These are phyloP conservation scores for Globisporangium spiculum DNA, from an alignment of 352 stramenopile genomes.

Conservation along the genomic window DNA sequence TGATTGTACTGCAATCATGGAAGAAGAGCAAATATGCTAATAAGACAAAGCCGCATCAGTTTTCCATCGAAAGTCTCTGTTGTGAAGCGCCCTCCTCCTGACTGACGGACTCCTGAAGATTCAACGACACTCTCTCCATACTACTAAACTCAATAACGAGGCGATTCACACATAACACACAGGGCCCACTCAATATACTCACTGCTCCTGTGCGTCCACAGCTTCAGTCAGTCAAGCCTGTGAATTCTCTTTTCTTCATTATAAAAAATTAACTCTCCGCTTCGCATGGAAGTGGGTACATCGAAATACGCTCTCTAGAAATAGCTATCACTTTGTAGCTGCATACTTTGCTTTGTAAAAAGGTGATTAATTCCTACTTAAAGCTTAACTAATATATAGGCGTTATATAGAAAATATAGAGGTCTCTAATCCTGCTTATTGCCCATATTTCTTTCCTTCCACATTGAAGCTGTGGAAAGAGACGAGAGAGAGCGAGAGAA, in stretches of 20 bases:
- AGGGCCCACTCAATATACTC: not conserved
- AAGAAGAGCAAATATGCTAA: too few species aligned
- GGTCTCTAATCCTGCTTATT: not conserved
- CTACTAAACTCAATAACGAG: not conserved
- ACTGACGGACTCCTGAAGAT: not conserved
- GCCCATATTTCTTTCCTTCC: not conserved
- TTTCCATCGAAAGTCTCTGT: not conserved
- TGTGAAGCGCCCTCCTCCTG: too few species aligned
- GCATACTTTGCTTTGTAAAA: too few species aligned
- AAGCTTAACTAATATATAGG: not conserved
- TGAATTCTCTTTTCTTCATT: not conserved
- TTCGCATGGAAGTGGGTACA: not conserved
- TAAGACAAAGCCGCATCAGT: not conserved
- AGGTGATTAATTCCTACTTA: too few species aligned
- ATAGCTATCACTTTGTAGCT: too few species aligned
- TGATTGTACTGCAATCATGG: too few species aligned
- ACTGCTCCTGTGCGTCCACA: not conserved
- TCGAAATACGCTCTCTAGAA: not conserved
- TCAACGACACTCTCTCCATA: not conserved
- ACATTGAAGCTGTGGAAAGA: slow-evolving; percentile 11
- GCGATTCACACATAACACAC: not conserved
- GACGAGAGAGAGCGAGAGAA: not conserved
- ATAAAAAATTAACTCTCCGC: not conserved
- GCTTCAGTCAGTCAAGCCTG: not conserved
- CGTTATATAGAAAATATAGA: not conserved